These are phyloP conservation scores for Agaricus subrufescens DNA, from an alignment of 768 basidiomycete genomes.

Conservation along the genomic window DNA sequence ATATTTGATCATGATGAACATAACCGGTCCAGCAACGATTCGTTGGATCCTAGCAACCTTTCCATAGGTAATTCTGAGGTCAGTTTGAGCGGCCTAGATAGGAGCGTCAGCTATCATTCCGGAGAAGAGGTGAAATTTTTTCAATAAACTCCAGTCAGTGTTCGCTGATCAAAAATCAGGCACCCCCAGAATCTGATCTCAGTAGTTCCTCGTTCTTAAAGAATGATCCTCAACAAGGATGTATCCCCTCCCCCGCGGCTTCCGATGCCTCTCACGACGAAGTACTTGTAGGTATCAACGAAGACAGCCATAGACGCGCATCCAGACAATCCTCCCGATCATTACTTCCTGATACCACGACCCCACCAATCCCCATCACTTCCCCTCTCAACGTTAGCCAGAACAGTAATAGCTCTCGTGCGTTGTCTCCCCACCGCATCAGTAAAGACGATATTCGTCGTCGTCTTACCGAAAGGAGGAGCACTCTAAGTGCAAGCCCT, in stretches of 20 bases:
- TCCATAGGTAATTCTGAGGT: constrained; percentile 26
- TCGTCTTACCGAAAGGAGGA: constrained; percentile 40
- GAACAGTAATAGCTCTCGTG: constrained; percentile 2
- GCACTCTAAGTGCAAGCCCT: constrained; percentile 34
- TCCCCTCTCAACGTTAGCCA: constrained; percentile 11
- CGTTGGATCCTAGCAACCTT: constrained; percentile 21
- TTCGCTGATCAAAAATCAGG: neutral
- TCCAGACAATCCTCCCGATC: neutral
- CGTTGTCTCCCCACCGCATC: constrained; percentile 30
- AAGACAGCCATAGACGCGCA: neutral
- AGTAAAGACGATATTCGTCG: constrained; percentile 50
- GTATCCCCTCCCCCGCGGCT: neutral
- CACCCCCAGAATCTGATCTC: constrained; percentile 1
- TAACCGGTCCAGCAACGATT: constrained; percentile 18
- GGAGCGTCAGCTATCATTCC: constrained; percentile 7
- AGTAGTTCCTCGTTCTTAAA: constrained; percentile 1
- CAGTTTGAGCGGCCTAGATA: constrained; percentile 15
- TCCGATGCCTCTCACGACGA: neutral
- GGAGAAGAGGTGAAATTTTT: neutral
- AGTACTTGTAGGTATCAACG: neutral
- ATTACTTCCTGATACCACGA: neutral
- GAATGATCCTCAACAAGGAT: neutral
- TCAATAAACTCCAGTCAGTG: neutral
- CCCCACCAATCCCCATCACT: constrained; percentile 2
- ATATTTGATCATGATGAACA: constrained; percentile 18